These are phyloP conservation scores for Leccinum uliginosum DNA, from an alignment of 768 basidiomycete genomes.

Conservation along the genomic window DNA sequence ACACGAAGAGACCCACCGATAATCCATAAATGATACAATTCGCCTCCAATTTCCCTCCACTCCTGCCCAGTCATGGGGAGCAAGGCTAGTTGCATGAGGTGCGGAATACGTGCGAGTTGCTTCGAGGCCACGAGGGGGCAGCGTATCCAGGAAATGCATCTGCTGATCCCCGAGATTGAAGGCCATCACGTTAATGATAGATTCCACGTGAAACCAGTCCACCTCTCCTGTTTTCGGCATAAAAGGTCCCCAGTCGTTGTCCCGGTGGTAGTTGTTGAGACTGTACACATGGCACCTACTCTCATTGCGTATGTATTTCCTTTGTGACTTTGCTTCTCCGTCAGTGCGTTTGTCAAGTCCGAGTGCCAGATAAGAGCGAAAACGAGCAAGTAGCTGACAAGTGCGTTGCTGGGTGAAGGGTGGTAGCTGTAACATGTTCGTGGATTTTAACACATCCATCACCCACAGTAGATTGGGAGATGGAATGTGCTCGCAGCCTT, in stretches of 20 bases:
- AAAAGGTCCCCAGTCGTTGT: conserved; percentile 61
- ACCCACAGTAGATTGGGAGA: conserved; percentile 48
- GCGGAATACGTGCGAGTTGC: conserved; percentile 54
- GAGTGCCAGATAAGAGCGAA: conserved; percentile 48
- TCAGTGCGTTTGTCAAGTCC: conserved; percentile 35
- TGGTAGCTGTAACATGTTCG: conserved; percentile 32
- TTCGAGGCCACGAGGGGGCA: conserved; percentile 49
- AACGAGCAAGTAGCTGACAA: conserved; percentile 37
- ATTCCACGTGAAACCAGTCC: conserved; percentile 64
- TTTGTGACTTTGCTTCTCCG: conserved; percentile 19
- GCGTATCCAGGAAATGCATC: conserved; percentile 30
- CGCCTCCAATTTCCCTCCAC: conserved; percentile 72
- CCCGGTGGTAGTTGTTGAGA: conserved; percentile 50
- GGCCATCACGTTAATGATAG: conserved; percentile 50
- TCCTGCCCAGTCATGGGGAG: conserved; percentile 63
- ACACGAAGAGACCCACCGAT: conserved; percentile 41
- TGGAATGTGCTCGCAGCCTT: conserved; percentile 17
- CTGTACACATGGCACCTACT: conserved; percentile 64
- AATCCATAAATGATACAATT: conserved; percentile 77
- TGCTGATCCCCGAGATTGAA: conserved; percentile 50
- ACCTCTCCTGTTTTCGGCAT: conserved; percentile 33
- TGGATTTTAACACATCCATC: conserved; percentile 36
- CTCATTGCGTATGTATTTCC: conserved; percentile 35
- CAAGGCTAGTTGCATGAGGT: conserved; percentile 33
- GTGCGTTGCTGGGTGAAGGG: conserved; percentile 8